Evolutionary conservation across 2,329 filamentous ascomycete species (phyloP).

Genomic region (Teratosphaeria viscida): DNA sequence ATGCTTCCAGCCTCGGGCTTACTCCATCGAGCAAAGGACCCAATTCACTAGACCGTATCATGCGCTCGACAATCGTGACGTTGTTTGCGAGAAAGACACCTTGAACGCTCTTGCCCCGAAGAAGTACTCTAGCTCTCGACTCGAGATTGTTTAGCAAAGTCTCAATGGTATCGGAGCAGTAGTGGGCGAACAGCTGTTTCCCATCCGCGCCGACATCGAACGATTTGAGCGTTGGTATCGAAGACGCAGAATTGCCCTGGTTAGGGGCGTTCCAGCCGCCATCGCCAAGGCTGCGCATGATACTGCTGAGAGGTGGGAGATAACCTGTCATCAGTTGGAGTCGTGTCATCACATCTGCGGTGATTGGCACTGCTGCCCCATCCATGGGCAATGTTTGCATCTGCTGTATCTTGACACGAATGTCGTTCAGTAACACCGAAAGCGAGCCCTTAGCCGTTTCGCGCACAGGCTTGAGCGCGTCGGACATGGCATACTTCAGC

Average conservation of each 20-base stretch:
- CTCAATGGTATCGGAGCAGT: constrained; percentile 82
- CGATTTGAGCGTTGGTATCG: constrained; percentile 59
- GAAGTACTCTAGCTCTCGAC: constrained; percentile 57
- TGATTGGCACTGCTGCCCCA: constrained; percentile 66
- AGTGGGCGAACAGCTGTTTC: constrained; percentile 76
- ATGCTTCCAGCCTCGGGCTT: constrained; percentile 57
- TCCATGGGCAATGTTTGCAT: constrained; percentile 65
- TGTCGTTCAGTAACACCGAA: constrained; percentile 73
- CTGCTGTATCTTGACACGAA: constrained; percentile 55
- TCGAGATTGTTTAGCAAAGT: constrained; percentile 66
- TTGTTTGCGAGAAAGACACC: constrained; percentile 90
- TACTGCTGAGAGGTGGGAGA: constrained; percentile 71
- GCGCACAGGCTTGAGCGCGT: constrained; percentile 77
- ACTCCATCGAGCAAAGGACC: constrained; percentile 49
- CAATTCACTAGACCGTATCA: constrained; percentile 73
- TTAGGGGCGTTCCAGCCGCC: constrained; percentile 66
- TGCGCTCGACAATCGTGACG: constrained; percentile 71
- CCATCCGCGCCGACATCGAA: constrained; percentile 87
- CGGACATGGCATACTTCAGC: constrained; percentile 70
- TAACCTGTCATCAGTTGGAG: constrained; percentile 82
- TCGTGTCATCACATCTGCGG: constrained; percentile 74
- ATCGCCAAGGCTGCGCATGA: constrained; percentile 85
- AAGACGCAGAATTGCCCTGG: constrained; percentile 48
- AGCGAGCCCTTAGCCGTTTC: constrained; percentile 87
- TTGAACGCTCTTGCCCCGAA: constrained; percentile 67